Evolutionary conservation across 2,329 filamentous ascomycete genomes (phyloP), one percentile per base, ranked within the genome.

Genomic region (Cercospora sp.): DNA sequence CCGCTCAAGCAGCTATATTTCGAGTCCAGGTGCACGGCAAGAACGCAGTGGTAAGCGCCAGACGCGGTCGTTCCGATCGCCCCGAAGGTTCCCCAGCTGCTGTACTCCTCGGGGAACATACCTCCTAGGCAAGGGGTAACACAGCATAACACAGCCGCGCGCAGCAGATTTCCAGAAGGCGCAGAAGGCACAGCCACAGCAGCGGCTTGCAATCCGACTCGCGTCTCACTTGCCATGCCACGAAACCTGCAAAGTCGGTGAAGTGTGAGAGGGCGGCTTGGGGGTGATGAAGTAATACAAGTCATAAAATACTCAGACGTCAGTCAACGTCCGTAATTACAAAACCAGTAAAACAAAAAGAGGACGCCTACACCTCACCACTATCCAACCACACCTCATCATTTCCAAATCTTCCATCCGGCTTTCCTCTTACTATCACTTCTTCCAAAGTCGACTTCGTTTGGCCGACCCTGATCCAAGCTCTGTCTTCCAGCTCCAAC

Each of bases 401-500:
- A 67, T 69, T 69, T 67, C 75, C 73, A 71, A 66, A 73, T 69
- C 73, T 74, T 76, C 75, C 70, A 75, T 33, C 69, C 64, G 53
- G 26, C 65, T 65, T 79, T 77, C 58, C 77, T 76, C 53, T 78
- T 82, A 77, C 79, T 69, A 66, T 72, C 66, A 60, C 72, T 66
- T 60, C 66, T 66, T n/a, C 65, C 59, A 60, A 60, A 13, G 13
- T 57, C 64, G 20, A 58, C 62, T 67, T 67, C 67, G 57, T 51
- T 45, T 31, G 61, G 45, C 55, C 72, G 16, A 67, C 71, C 65
- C 39, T 70, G 51, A 63, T 72, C 66, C 67, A 68, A 39, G 3
- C 60, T 64, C 59, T 58, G 63, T 60, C 64, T 67, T 42, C 68
- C 53, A 45, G 58, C 60, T 48, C 73, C 70, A 58, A 75, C 62